phyloP scores from a whole-genome alignment of 306 rosid species.

The Lagenaria siceraria region DNA sequence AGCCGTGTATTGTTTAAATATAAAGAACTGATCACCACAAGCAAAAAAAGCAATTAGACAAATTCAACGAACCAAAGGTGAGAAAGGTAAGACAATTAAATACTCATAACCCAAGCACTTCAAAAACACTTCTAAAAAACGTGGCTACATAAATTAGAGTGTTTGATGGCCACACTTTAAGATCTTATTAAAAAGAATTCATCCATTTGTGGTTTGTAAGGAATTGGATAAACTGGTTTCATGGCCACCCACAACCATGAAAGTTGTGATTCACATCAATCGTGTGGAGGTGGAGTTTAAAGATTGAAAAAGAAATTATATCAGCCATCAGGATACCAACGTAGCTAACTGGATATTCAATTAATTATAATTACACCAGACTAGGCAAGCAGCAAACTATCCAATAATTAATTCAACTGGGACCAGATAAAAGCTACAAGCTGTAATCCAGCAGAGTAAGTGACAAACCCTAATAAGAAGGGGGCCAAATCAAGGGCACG shows the following conservation, averaged over 20 bases:
- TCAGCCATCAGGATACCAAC: background rate
- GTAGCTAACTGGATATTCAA: background rate
- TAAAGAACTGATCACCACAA: background rate
- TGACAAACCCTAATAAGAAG: slow-evolving; percentile 50
- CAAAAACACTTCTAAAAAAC: background rate
- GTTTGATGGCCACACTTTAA: background rate
- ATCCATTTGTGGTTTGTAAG: background rate
- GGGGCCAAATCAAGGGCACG: slow-evolving; percentile 63
- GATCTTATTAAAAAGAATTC: background rate
- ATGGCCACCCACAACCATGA: background rate
- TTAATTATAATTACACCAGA: background rate
- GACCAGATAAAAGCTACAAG: background rate
- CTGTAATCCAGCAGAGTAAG: background rate
- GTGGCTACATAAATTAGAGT: background rate
- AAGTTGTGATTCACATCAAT: background rate
- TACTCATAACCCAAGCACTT: background rate
- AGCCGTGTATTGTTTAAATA: background rate
- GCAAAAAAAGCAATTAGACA: background rate
- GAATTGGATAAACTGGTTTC: background rate
- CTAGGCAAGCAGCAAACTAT: background rate
- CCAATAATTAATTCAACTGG: background rate
- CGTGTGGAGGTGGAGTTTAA: background rate
- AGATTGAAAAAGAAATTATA: background rate
- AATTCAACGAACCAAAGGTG: background rate
- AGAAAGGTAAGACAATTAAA: background rate